Base-by-base conservation (phyloP, 78 protist genomes). In the Ministeria vibrans region DNA sequence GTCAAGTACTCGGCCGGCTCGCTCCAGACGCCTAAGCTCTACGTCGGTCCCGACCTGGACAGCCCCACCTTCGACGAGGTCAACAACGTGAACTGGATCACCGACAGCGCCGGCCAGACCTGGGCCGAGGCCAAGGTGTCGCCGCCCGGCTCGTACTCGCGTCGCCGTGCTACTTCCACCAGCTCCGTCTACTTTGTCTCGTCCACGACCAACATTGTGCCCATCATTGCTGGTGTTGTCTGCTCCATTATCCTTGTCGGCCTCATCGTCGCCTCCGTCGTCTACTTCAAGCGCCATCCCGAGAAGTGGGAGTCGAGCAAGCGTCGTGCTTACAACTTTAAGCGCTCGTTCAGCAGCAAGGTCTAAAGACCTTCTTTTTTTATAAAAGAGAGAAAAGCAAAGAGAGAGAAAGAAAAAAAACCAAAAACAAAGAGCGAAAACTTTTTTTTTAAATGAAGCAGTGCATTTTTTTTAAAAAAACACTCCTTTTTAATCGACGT, bases 211-310 rank as follows among this genome's bases (percentile, higher is more conserved):
- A 70, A 70, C 76, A 18, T 36, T 9, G 61, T 27, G 41, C 23
- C 11, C 45, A 41, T 70, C 28, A 59, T 41, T 7, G 59, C 62
- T 23, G 38, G 25, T 38, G 27, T 28, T 36, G n/a, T 70, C 38
- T 7, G 36, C 1, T 44, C 34, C 76, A 1, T 70, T 59, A n/a
- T n/a, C 9, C 27, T 70, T 25, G 61, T 38, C 76, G 61, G 5
- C 39, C 15, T 44, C 34, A n/a, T 44, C 44, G 76, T 27, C 28
- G 59, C 42, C 41, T 2, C 44, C 13, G 76, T 38, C 61, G 34
- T 70, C 32, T 70, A 70, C 76, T 70, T 70, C 76, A 28, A 38
- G 27, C 15, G 44, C 62, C 6, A 70, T 59, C 76, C 76, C 36
- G 76, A 42, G 36, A 41, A 44, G 62, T 70, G 76, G 76, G 38